These are phyloP conservation scores for Aphanomyces cochlioides DNA, from an alignment of 352 stramenopile genomes.

Conservation along the genomic window DNA sequence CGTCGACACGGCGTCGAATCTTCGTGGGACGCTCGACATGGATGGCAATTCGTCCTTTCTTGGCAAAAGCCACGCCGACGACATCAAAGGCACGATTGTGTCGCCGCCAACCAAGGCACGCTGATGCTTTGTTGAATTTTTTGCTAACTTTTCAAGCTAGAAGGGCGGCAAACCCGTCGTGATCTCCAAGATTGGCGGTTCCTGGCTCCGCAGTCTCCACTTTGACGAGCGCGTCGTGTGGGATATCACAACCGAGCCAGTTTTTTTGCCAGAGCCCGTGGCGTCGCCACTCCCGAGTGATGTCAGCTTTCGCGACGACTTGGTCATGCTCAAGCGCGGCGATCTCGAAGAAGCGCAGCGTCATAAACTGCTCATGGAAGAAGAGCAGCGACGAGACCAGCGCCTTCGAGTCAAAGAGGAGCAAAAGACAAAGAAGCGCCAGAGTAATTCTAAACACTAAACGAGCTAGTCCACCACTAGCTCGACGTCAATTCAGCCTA, in stretches of 20 bases:
- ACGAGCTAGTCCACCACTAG: too few species aligned
- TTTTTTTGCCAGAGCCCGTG: slow-evolving; percentile 51
- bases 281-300: slow-evolving; percentile 50
- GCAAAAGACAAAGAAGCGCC: neutral
- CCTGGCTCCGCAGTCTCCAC: slow-evolving; percentile 67
- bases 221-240: slow-evolving; percentile 68
- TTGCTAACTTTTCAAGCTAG: slow-evolving; percentile 20
- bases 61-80: slow-evolving; percentile 56
- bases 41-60: slow-evolving; percentile 64
- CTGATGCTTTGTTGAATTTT: neutral
- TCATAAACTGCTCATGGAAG: slow-evolving; percentile 67
- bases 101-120: slow-evolving; percentile 40
- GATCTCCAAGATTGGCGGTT: slow-evolving; percentile 48
- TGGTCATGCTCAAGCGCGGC: slow-evolving; percentile 53
- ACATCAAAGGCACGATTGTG: slow-evolving; percentile 66
- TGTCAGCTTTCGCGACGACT: slow-evolving; percentile 58
- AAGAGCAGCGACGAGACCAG: slow-evolving; percentile 57
- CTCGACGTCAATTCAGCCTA: too few species aligned
- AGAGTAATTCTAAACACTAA: neutral
- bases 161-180: slow-evolving; percentile 44
- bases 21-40: slow-evolving; percentile 56
- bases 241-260: slow-evolving; percentile 65
- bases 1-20: slow-evolving; percentile 41
- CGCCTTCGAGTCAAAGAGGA: slow-evolving; percentile 37
- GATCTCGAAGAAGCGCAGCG: slow-evolving; percentile 54